Evolutionary conservation across 2,329 filamentous ascomycete species (phyloP).

Genomic region (Fusarium poae): DNA sequence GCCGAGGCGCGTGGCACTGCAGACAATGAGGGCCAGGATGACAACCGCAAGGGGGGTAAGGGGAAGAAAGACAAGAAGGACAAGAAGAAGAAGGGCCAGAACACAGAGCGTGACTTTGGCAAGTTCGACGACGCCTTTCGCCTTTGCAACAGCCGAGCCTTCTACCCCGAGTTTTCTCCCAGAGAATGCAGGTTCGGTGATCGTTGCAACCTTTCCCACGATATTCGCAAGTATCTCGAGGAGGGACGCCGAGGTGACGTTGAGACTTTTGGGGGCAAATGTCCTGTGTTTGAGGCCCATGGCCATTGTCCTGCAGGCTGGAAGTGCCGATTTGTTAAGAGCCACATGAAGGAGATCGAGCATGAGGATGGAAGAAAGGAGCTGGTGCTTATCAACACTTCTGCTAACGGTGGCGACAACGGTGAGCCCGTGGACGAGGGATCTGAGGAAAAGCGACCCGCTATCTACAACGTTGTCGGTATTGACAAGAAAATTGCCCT

Average conservation of each 20-base stretch:
- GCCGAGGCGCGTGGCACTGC: constrained; percentile 59
- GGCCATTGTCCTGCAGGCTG: constrained; percentile 87
- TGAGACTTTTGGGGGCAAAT: constrained; percentile 79
- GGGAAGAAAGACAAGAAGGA: constrained; percentile 59
- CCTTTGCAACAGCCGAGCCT: constrained; percentile 80
- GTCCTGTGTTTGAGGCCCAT: constrained; percentile 82
- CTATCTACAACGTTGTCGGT: constrained; percentile 80
- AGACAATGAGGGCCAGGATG: constrained; percentile 62
- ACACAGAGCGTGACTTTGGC: constrained; percentile 85
- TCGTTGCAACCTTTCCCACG: constrained; percentile 84
- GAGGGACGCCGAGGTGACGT: constrained; percentile 86
- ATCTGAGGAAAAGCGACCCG: constrained; percentile 68
- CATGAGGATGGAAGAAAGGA: constrained; percentile 86
- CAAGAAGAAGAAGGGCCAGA: constrained; percentile 73
- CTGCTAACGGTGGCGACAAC: constrained; percentile 46
- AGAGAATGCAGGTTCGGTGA: constrained; percentile 81
- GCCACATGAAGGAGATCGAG: constrained; percentile 85
- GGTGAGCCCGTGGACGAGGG: constrained; percentile 55
- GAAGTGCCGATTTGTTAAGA: constrained; percentile 92
- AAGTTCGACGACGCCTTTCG: constrained; percentile 80
- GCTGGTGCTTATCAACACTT: constrained; percentile 71
- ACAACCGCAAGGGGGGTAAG: constrained; percentile 65
- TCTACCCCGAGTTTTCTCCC: constrained; percentile 84
- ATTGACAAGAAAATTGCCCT: constrained; percentile 79
- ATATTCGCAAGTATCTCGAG: constrained; percentile 85